Evolutionary conservation across 179 eudicot species (phyloP), one percentile per base, ranked within the genome.

Genomic region (Kewa caespitosa): DNA sequence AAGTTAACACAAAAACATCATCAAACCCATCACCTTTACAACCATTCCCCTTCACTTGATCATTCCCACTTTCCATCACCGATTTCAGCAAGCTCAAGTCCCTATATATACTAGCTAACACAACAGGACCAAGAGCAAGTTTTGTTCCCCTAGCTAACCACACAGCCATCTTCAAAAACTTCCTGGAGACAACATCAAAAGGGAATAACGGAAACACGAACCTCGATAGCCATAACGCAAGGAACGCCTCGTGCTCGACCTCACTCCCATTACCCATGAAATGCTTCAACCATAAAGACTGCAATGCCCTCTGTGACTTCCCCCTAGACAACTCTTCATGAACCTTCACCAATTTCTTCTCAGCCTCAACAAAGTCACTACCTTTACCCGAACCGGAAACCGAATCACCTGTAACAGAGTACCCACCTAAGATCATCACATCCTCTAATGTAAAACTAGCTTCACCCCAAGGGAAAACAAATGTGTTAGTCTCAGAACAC

Each of bases 381-480:
- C 27, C 52, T 48, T 10, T 28, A 42, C 0, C 50, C 43, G 11
- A 38, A 50, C 32, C 64, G 10, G 36, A 76, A 48, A 71, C 82
- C 57, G 78, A 75, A 31, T 62, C 74, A 1, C 89, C 91, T 7
- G 81, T 59, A 81, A 81, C 86, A 79, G 88, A 81, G 76, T 66
- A 86, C 0, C 87, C 87, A 12, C 86, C 88, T 33, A 88, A 71
- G 11, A 84, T 60, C 71, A 73, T 71, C 15, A 84, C 72, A 83
- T 88, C 89, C 28, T 88, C 89, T 31, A 88, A 55, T 0, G 89
- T 81, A 9, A 88, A 14, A 14, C 84, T 84, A 1, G 81, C 80
- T 14, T 88, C 91, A 57, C 91, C 89, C 91, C 91, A 88, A 18
- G 87, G 82, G 48, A 88, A 84, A 14, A 88, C 80, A 48, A 88